Percentiles rank a stretch among this genome's conserved stretches.
Evolutionary conservation across 1,284 basidiomycete genomes (phyloP).

Genomic region (Cryptococcus sp.): DNA sequence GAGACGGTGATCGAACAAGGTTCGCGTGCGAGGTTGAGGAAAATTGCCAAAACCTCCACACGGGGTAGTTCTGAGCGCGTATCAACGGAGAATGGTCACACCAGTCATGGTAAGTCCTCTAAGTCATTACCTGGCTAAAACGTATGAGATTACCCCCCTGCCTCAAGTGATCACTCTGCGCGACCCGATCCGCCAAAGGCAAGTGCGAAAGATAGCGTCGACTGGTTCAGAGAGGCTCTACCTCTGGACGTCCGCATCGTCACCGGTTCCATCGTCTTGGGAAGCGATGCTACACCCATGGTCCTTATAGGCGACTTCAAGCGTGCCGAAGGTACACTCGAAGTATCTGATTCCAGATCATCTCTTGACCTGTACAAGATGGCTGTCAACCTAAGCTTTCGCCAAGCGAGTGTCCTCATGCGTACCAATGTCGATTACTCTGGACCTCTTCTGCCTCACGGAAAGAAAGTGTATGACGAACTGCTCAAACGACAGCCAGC

Average conservation of each 20-base stretch:
- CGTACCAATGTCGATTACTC: slow-evolving; percentile 76
- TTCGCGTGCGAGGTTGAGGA: slow-evolving; percentile 18
- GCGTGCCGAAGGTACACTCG: slow-evolving; percentile 71
- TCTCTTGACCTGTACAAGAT: slow-evolving; percentile 78
- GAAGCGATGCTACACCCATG: slow-evolving; percentile 78
- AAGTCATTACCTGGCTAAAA: not conserved
- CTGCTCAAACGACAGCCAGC: slow-evolving; percentile 58
- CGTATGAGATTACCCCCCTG: not conserved
- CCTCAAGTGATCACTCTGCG: too few species aligned
- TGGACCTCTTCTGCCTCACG: slow-evolving; percentile 65
- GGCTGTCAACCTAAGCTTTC: slow-evolving; percentile 68
- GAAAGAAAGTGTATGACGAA: slow-evolving; percentile 63
- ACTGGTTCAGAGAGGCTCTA: slow-evolving; percentile 65
- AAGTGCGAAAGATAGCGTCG: slow-evolving; percentile 23
- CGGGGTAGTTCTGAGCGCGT: slow-evolving; percentile 7
- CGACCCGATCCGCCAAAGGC: too few species aligned
- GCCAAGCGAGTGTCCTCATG: slow-evolving; percentile 65
- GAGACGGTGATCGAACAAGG: slow-evolving; percentile 5
- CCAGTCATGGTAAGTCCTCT: slow-evolving; percentile 9
- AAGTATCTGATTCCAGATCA: slow-evolving; percentile 73
- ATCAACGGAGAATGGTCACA: slow-evolving; percentile 9
- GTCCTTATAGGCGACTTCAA: slow-evolving; percentile 77
- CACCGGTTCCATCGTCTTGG: slow-evolving; percentile 75
- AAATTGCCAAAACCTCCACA: slow-evolving; percentile 14
- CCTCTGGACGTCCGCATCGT: slow-evolving; percentile 73